Evolutionary conservation across 2,329 filamentous ascomycete genomes (phyloP), one percentile per base, ranked within the genome.

Genomic region (Colletotrichum kahawae): DNA sequence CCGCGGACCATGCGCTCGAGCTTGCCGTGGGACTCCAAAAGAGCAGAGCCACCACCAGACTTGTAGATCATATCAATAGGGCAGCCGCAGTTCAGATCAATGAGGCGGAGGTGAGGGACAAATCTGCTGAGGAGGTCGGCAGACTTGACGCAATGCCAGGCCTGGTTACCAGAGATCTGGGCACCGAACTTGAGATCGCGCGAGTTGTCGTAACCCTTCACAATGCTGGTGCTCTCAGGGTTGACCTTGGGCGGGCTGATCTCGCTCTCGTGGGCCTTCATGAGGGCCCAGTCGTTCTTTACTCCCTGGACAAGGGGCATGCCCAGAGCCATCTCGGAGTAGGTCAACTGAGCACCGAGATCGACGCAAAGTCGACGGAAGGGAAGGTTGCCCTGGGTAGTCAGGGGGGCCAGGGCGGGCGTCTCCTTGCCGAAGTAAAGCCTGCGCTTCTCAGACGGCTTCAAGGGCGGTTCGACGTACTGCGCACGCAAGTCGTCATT

Each of bases 281-380:
- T 92, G 70, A 99, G 88, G 24, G 97, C 95, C 97, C 97, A 99
- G 86, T 99, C 97, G 2, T 93, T 90, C 85, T 96, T 97, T 77
- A 94, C 92, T 43, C 97, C 97, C 83, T 98, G 95, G 7, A 99
- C 90, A 56, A 99, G 86, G 12, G 96, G 96, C 84, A 98, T 87
- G 33, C 95, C 93, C 90, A 99, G 94, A 5, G 96, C 97, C 97
- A 99, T 99, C 85, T 99, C 97, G 0, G 96, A 98, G 87, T 98
- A 99, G 0, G 97, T 99, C 64, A 98, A 89, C 82, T 98, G 94
- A 33, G 95, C 96, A 43, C 97, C 97, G 29, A 98, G 90, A 70
- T 96, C 94, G 14, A 95, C 93, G 81, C 96, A 98, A 34, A 99
- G 91, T 65, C 97, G 92, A 71, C 97, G 93, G 87, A 98, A 99